Conservation (phyloP, 148 eudicot species). For the Pharnaceum exiguum region DNA sequence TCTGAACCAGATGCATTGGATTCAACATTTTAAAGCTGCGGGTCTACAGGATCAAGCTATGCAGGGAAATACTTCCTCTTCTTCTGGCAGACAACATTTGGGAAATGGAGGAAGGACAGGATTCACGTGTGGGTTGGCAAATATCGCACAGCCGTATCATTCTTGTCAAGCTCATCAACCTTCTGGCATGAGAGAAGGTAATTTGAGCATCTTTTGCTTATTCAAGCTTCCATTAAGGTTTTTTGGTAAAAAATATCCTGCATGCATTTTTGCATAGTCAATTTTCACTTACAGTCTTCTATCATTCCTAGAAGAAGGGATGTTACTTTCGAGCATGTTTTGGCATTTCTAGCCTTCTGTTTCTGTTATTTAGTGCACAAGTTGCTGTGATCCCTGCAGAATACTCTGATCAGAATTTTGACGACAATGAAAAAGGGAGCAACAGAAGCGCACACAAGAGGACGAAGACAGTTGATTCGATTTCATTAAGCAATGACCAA, state of each 20-base stretch:
- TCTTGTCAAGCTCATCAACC: slow-evolving; percentile 25
- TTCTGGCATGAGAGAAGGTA: slow-evolving; percentile 51
- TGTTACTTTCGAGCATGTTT: neutral
- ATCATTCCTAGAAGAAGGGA: neutral
- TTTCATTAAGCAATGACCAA: slow-evolving; percentile 27
- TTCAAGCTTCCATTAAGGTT: neutral
- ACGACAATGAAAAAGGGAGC: slow-evolving; percentile 35
- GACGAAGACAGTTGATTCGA: slow-evolving; percentile 26
- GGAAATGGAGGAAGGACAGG: slow-evolving; percentile 13
- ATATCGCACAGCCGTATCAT: slow-evolving; percentile 22
- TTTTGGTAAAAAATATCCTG: neutral
- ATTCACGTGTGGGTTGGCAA: slow-evolving; percentile 22
- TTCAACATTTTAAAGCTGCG: slow-evolving; percentile 44
- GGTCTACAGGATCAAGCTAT: slow-evolving; percentile 18
- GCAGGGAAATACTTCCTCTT: slow-evolving; percentile 18
- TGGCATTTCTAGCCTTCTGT: neutral
- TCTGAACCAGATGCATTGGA: slow-evolving; percentile 50
- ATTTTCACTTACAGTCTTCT: no score
- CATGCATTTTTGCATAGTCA: no score
- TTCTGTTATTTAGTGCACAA: neutral
- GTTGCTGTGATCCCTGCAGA: slow-evolving; percentile 36
- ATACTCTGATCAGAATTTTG: slow-evolving; percentile 70
- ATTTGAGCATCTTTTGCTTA: slow-evolving; percentile 2
- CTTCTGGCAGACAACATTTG: slow-evolving; percentile 16
- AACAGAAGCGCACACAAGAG: slow-evolving; percentile 33